phyloP scores from a whole-genome alignment of 306 rosid species.

The Glycyrrhiza uralensis region DNA sequence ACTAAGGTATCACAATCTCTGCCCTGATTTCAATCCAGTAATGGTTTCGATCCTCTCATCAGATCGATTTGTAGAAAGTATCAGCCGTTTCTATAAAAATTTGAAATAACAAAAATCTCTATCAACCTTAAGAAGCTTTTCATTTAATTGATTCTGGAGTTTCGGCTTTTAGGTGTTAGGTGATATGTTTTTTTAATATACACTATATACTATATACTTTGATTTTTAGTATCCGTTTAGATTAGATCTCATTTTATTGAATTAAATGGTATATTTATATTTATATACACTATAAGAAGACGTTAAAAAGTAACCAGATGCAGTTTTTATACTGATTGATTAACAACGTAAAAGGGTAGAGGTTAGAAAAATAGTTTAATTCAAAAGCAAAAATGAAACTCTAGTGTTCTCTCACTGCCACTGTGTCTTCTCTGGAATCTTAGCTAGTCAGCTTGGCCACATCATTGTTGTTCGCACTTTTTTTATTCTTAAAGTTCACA shows the following conservation, averaged over 20 bases:
- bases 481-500: conserved; percentile 1
- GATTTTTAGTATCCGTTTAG: conserved; percentile 11
- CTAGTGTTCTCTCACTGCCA: not conserved
- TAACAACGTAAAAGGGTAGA: not conserved
- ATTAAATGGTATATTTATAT: not conserved
- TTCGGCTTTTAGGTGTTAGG: conserved; percentile 25
- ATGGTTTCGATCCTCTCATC: not conserved
- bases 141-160: not conserved
- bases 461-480: not conserved
- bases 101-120: not conserved
- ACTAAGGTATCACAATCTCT: not conserved
- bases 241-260: conserved; percentile 15
- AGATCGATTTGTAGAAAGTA: conserved; percentile 20
- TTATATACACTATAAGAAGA: not conserved
- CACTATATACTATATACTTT: not conserved
- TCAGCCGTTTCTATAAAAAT: conserved; percentile 1
- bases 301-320: not conserved
- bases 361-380: not conserved
- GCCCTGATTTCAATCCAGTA: not conserved
- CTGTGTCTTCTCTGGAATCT: conserved; percentile 16
- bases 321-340: not conserved
- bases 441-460: conserved; percentile 5
- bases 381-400: not conserved
- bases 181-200: not conserved
- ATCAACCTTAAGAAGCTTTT: not conserved